phyloP scores from a whole-genome alignment of 176 grass and related monocot genomes.

The Avena insularis region DNA sequence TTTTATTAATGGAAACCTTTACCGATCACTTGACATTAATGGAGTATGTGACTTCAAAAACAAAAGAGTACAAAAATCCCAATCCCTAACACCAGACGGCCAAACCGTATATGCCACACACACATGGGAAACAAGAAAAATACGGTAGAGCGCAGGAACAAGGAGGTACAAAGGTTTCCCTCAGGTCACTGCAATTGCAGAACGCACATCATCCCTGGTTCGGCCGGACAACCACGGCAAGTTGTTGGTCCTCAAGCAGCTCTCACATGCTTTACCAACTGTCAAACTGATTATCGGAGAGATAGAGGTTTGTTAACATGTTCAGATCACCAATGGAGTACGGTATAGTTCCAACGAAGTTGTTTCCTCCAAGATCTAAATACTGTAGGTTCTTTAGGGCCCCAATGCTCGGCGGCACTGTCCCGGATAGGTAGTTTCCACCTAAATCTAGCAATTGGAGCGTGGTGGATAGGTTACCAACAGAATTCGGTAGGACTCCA shows the following conservation, averaged over 20 bases:
- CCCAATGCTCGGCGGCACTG: not conserved
- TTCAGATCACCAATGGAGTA: conserved; percentile 34
- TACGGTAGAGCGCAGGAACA: not conserved
- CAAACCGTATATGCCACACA: not conserved
- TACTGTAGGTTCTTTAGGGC: not conserved
- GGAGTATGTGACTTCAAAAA: not conserved
- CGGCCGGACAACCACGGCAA: not conserved
- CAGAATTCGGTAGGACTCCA: not conserved
- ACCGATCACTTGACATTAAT: no score
- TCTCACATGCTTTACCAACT: no score
- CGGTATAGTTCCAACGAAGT: conserved; percentile 16
- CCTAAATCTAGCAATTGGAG: not conserved
- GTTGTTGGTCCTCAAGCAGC: not conserved
- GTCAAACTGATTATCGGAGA: not conserved
- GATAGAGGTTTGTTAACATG: not conserved
- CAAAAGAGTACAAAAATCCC: not conserved
- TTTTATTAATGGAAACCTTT: no score
- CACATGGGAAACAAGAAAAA: not conserved
- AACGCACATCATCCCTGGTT: not conserved
- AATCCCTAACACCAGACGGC: not conserved
- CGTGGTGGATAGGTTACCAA: not conserved
- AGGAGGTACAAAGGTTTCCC: not conserved
- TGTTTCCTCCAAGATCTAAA: not conserved
- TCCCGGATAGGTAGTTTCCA: not conserved
- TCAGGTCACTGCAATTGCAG: not conserved